Evolutionary conservation across 2,329 filamentous ascomycete genomes (phyloP).

Genomic region (Capronia epimyces): DNA sequence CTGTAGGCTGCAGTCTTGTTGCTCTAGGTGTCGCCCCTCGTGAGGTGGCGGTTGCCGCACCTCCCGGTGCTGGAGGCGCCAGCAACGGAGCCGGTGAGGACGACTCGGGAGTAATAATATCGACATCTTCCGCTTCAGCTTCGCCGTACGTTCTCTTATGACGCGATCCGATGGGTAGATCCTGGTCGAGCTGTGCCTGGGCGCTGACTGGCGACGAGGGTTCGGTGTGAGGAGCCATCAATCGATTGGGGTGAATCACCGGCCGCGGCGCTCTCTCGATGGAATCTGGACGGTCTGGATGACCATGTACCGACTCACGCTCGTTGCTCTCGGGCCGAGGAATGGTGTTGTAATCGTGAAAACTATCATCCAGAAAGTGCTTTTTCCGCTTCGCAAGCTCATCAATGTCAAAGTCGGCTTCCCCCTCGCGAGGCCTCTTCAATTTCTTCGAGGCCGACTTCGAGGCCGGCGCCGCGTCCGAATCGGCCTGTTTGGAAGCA

Average conservation of each 20-base stretch:
- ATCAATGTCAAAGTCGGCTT: constrained; percentile 21
- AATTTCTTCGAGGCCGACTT: constrained; percentile 15
- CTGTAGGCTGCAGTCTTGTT: constrained; percentile 41
- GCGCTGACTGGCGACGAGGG: constrained; percentile 34
- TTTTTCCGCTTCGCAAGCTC: constrained; percentile 21
- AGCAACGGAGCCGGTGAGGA: constrained; percentile 29
- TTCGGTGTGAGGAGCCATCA: constrained; percentile 26
- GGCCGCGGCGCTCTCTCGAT: constrained; percentile 19
- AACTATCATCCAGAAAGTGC: constrained; percentile 19
- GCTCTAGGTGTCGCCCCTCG: constrained; percentile 35
- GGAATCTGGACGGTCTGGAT: constrained; percentile 4
- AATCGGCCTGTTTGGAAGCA: constrained; percentile 5
- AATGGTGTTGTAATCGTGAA: constrained; percentile 26
- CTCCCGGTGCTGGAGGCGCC: constrained; percentile 33
- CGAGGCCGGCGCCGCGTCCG: constrained; percentile 1
- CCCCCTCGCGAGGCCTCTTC: constrained; percentile 14
- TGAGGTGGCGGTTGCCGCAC: constrained; percentile 49
- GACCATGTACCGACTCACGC: constrained; percentile 17
- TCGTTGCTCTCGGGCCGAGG: constrained; percentile 24
- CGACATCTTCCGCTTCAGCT: constrained; percentile 24
- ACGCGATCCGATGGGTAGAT: constrained; percentile 30
- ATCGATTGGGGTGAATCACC: constrained; percentile 25
- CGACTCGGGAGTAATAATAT: constrained; percentile 29
- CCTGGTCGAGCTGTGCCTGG: constrained; percentile 38
- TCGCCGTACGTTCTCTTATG: constrained; percentile 29